Evolutionary conservation across 192 early-diverging fungal genomes (phyloP), one percentile per base, ranked within the genome.

Genomic region (Kickxella alabastrina): DNA sequence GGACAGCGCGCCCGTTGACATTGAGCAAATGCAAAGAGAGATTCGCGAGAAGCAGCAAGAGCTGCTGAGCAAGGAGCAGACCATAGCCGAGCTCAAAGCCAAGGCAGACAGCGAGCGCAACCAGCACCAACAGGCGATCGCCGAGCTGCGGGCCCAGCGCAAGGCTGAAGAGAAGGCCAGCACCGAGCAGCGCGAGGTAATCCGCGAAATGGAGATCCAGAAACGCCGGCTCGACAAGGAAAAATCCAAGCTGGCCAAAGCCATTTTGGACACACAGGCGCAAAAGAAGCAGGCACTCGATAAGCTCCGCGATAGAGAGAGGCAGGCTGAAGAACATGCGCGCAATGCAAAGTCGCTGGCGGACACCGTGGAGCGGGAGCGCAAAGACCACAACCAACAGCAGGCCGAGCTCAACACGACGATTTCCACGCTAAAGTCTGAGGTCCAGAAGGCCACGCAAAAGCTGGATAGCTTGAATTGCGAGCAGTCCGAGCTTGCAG

Each of bases 151-250:
- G 1, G 19, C 51, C 3, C 29, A 39, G 34, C 62, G 69, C 22
- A 73, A 73, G 41, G 58, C 53, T 2, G 58, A 65, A 10, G 69
- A 73, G 29, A 46, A 15, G 15, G 22, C 51, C 1, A 56, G 46
- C 14, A 50, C 57, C 9, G 32, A 29, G 2, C 69, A 65, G 53
- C 57, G 58, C 22, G 62, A 62, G 17, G 40, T 12, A 21, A 65
- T 73, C 24, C 62, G 62, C 39, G 52, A 58, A 35, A 50, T 73
- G 22, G 69, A 73, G 42, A 50, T 57, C 1, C 58, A 65, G 31
- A 73, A 73, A 41, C 69, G 69, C 40, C 40, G 34, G 25, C 29
- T 65, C 48, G 69, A 73, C 23, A 57, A 51, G 32, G 62, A 57
- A 8, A 56, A 53, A 42, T 17, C 50, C 0, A 54, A 42, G 17